These are phyloP conservation scores for Plasmodium billcollinsi DNA, from an alignment of 169 alveolate genomes.

Conservation along the genomic window DNA sequence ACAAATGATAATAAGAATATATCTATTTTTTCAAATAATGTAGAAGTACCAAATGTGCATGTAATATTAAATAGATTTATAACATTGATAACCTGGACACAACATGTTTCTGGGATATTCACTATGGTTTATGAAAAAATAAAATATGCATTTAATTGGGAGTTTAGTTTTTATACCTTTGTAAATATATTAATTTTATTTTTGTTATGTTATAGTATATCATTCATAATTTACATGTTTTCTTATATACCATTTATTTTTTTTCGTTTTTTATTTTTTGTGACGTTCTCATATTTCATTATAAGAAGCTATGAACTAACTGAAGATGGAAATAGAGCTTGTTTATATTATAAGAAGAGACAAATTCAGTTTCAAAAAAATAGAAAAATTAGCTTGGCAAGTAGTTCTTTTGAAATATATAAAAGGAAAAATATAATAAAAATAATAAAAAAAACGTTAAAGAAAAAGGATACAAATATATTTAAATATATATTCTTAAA, in stretches of 20 bases:
- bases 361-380: background rate
- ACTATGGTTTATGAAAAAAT: constrained; percentile 61
- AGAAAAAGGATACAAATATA: background rate
- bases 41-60: constrained; percentile 69
- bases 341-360: constrained; percentile 17
- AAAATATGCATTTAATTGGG: constrained; percentile 73
- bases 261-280: constrained; percentile 42
- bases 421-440: background rate
- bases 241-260: constrained; percentile 43
- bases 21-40: constrained; percentile 59
- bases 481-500: background rate
- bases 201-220: constrained; percentile 48
- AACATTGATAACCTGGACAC: constrained; percentile 35
- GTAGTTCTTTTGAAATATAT: background rate
- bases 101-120: constrained; percentile 50
- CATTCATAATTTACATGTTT: constrained; percentile 36
- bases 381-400: background rate
- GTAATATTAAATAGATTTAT: constrained; percentile 38
- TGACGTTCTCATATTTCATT: background rate
- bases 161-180: constrained; percentile 39
- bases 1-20: constrained; percentile 24
- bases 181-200: constrained; percentile 49
- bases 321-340: constrained; percentile 51
- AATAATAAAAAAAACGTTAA: constrained; percentile 5
- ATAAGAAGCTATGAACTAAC: constrained; percentile 64